Base-by-base conservation (phyloP, 345 rosid species). In the Combretum micranthum region DNA sequence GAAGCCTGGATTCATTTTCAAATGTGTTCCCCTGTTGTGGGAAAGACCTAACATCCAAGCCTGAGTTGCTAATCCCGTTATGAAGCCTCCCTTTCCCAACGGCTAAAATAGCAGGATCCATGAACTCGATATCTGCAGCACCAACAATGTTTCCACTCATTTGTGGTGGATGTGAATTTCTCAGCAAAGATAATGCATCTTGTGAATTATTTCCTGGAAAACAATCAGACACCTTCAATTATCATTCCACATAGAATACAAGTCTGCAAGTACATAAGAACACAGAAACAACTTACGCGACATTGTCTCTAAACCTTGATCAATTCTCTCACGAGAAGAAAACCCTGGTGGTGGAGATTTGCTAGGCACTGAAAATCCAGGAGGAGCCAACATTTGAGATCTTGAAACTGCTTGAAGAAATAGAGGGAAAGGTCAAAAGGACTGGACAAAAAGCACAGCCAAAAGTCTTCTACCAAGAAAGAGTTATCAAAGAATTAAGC, bases 311-410 rank as follows among this genome's bases (percentile, higher is more conserved):
- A 77, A 81, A 64, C 67, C 50, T 50, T 68, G 75, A 59, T 77
- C 79, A 19, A 64, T 46, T 71, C 87, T 83, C 60, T 76, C 90
- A 23, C 80, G 83, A 25, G 84, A 76, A 68, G 88, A 75, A 73
- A 92, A 92, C 48, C 98, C 96, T 0, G 98, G 98, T 10, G 98
- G 96, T 23, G 98, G 96, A 51, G 88, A 78, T 72, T 88, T 82
- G 68, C 69, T 88, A 57, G 93, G 88, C 20, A 73, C 76, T 47
- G 93, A 69, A 61, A 92, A 88, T 64, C 98, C 96, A 49, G 98
- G 98, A 15, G 95, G 96, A 37, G 84, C 93, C 42, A 86, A 80
- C 47, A 83, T 64, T 67, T 82, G 96, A 71, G 84, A 59, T 57
- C 95, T 78, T 16, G 91, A 73, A 72, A 61, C 80, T 46, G 70